These are phyloP conservation scores for Phytophthora pistaciae DNA, from an alignment of 352 stramenopile genomes.

Conservation along the genomic window DNA sequence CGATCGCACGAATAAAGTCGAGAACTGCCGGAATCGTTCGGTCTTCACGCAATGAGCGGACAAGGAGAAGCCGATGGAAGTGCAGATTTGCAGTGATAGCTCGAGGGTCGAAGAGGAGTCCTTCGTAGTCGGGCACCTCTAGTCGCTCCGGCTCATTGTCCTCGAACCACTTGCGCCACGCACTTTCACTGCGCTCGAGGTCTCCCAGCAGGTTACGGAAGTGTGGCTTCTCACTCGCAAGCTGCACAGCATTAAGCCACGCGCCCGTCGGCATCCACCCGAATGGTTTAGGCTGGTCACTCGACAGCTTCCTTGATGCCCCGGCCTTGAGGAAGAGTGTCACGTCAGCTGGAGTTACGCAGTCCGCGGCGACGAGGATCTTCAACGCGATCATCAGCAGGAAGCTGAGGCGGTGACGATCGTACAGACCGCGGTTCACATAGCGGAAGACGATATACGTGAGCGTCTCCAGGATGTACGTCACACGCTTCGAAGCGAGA, in stretches of 20 bases:
- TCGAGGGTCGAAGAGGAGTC: slow-evolving; percentile 67
- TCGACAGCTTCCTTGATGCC: slow-evolving; percentile 63
- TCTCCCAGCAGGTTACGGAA: slow-evolving; percentile 74
- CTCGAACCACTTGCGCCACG: slow-evolving; percentile 84
- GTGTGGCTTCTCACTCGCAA: slow-evolving; percentile 70
- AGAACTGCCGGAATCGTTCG: slow-evolving; percentile 74
- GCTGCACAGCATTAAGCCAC: slow-evolving; percentile 79
- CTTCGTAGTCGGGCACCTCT: slow-evolving; percentile 75
- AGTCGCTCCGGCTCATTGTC: slow-evolving; percentile 80
- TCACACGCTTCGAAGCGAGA: slow-evolving; percentile 87
- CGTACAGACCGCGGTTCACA: slow-evolving; percentile 81
- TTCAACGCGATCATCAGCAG: slow-evolving; percentile 76
- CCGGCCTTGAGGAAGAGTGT: slow-evolving; percentile 80
- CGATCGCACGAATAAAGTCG: slow-evolving; percentile 72
- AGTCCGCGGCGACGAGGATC: slow-evolving; percentile 77
- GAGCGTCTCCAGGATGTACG: slow-evolving; percentile 89
- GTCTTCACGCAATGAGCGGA: slow-evolving; percentile 77
- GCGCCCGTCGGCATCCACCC: slow-evolving; percentile 68
- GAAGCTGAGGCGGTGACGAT: slow-evolving; percentile 81
- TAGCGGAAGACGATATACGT: slow-evolving; percentile 86
- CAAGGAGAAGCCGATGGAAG: slow-evolving; percentile 76
- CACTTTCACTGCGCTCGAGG: slow-evolving; percentile 72
- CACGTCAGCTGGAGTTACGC: slow-evolving; percentile 62
- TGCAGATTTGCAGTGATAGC: slow-evolving; percentile 70
- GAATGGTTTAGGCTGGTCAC: slow-evolving; percentile 81